Evolutionary conservation across 2,329 filamentous ascomycete species (phyloP).

Genomic region (Botryotinia narcissicola): DNA sequence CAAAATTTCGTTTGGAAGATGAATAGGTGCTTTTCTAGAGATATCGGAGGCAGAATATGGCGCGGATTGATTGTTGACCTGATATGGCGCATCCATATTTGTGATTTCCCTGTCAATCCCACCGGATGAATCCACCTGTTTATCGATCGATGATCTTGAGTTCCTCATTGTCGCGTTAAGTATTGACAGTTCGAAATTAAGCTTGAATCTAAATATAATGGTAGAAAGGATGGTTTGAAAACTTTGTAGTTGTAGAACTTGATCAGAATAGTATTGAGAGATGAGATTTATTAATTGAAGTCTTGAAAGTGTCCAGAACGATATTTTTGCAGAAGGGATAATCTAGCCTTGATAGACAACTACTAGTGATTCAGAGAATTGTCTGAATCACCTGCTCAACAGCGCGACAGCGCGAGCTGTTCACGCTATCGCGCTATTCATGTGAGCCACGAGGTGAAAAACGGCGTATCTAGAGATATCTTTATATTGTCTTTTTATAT

Average conservation of each 20-base stretch:
- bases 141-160: accelerated
- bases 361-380: neutral
- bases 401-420: neutral
- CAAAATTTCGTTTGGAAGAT: neutral
- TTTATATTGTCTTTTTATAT: neutral
- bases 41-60: neutral
- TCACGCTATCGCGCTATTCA: neutral
- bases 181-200: accelerated
- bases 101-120: neutral
- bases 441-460: neutral
- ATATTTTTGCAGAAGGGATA: neutral
- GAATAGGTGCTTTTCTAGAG: neutral
- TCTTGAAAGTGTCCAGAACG: neutral
- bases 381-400: accelerated
- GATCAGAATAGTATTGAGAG: neutral
- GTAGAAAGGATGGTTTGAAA: neutral
- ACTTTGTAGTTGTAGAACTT: accelerated
- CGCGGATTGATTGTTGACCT: neutral
- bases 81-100: neutral
- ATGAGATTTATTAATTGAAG: neutral
- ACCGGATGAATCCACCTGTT: neutral
- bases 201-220: accelerated
- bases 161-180: neutral
- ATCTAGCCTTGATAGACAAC: neutral
- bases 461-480: neutral